phyloP scores from a whole-genome alignment of 305 asterid species.

The Fraxinus ornus region DNA sequence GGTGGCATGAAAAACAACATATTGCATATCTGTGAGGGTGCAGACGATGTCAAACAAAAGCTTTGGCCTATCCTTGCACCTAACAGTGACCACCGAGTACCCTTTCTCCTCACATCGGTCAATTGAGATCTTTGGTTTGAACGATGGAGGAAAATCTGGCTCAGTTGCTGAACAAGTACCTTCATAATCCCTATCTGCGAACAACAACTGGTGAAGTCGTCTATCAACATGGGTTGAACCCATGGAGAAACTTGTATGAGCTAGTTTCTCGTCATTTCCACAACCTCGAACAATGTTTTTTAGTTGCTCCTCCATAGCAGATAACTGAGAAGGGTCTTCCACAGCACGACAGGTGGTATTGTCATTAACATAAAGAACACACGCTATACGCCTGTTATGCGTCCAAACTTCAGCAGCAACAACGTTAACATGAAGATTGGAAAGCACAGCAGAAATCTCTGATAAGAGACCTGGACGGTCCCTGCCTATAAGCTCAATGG shows the following conservation, averaged over 20 bases:
- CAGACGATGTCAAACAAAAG: conserved; percentile 97
- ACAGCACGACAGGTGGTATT: conserved; percentile 48
- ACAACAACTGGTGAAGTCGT: conserved; percentile 87
- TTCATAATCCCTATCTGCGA: conserved; percentile 89
- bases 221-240: conserved; percentile 80
- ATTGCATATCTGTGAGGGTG: conserved; percentile 94
- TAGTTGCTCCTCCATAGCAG: conserved; percentile 76
- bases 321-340: conserved; percentile 61
- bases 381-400: conserved; percentile 79
- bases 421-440: conserved; percentile 77
- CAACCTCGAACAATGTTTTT: conserved; percentile 62
- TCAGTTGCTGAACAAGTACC: conserved; percentile 35
- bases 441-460: conserved; percentile 79
- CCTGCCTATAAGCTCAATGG: conserved; percentile 79
- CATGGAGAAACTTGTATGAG: conserved; percentile 56
- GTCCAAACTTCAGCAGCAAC: conserved; percentile 97
- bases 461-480: conserved; percentile 93
- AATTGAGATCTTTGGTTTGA: conserved; percentile 57
- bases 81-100: conserved; percentile 79
- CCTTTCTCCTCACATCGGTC: conserved; percentile 84
- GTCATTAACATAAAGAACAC: conserved; percentile 78
- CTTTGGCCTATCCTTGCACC: conserved; percentile 86
- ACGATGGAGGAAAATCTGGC: conserved; percentile 31
- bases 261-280: conserved; percentile 45
- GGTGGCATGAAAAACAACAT: conserved; percentile 85